Percentiles rank a stretch among this genome's conserved stretches.
Evolutionary conservation across 2,329 filamentous ascomycete species (phyloP).

Genomic region (Neonectria ditissima): DNA sequence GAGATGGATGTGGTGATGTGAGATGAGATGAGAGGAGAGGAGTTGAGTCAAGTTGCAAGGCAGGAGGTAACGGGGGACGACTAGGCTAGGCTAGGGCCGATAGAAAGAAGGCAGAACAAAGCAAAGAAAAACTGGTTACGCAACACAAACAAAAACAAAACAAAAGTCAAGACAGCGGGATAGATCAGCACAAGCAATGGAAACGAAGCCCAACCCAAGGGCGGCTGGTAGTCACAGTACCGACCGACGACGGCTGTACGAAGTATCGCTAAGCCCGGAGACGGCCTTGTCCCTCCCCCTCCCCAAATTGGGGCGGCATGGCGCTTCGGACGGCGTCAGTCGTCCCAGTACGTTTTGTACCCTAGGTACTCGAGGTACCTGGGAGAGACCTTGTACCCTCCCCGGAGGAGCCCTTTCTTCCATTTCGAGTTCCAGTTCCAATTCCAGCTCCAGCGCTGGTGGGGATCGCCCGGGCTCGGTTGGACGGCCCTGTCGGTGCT

Average conservation of each 20-base stretch:
- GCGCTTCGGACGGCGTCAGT: conserved; percentile 45
- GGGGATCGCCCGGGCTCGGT: background rate
- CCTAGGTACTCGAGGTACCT: conserved; percentile 22
- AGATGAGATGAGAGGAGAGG: conserved; percentile 18
- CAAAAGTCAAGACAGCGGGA: background rate
- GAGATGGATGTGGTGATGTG: conserved; percentile 14
- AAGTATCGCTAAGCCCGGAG: conserved; percentile 35
- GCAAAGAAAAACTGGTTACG: no score
- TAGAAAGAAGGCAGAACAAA: background rate
- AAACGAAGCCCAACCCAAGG: conserved; percentile 4
- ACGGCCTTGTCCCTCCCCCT: conserved; percentile 22
- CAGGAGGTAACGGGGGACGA: background rate
- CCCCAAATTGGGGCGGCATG: conserved; percentile 41
- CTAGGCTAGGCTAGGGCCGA: background rate
- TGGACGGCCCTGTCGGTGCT: background rate
- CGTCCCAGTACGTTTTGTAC: conserved; percentile 35
- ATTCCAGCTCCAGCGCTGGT: conserved; percentile 6
- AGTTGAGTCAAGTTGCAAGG: background rate
- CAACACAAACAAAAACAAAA: conserved; percentile 7
- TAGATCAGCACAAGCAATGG: background rate
- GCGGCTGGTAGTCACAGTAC: no score
- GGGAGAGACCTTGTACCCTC: conserved; percentile 19
- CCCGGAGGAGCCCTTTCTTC: background rate
- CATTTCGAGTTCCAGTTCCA: background rate
- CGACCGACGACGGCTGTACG: no score